phyloP scores from a whole-genome alignment of 176 grass and related monocot genomes.

The Carex cristatella region DNA sequence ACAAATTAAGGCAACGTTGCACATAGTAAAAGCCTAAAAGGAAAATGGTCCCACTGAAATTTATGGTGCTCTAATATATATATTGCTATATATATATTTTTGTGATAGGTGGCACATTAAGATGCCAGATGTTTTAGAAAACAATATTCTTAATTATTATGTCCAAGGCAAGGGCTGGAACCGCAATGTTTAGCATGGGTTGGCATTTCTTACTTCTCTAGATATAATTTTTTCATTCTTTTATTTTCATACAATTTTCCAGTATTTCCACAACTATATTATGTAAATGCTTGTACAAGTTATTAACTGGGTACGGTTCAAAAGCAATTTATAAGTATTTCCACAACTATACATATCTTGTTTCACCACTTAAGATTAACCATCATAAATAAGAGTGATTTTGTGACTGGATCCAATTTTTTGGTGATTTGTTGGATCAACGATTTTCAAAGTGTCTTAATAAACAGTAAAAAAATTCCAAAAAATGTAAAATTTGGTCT shows the following conservation, averaged over 20 bases:
- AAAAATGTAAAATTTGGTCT: too few species aligned
- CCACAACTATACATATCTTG: too few species aligned
- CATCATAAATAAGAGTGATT: too few species aligned
- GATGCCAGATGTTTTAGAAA: constrained; percentile 55
- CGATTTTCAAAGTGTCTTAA: too few species aligned
- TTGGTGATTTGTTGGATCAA: too few species aligned
- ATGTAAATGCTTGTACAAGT: background rate
- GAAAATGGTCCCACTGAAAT: background rate
- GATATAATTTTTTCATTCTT: background rate
- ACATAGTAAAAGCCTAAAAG: background rate
- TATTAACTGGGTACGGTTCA: background rate
- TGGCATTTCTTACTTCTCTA: background rate
- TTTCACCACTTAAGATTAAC: too few species aligned
- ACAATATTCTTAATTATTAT: constrained; percentile 53
- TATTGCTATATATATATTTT: constrained; percentile 7
- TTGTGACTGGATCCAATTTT: too few species aligned
- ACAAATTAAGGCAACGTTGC: background rate
- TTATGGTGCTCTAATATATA: background rate
- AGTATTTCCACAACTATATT: background rate
- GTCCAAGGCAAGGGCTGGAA: constrained; percentile 50
- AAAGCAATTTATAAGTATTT: background rate
- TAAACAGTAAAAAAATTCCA: too few species aligned
- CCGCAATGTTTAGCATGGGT: constrained; percentile 90
- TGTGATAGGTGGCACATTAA: constrained; percentile 45
- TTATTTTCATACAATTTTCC: background rate